Evolutionary conservation across 2,329 filamentous ascomycete genomes (phyloP).

Genomic region (Chalara sp.): DNA sequence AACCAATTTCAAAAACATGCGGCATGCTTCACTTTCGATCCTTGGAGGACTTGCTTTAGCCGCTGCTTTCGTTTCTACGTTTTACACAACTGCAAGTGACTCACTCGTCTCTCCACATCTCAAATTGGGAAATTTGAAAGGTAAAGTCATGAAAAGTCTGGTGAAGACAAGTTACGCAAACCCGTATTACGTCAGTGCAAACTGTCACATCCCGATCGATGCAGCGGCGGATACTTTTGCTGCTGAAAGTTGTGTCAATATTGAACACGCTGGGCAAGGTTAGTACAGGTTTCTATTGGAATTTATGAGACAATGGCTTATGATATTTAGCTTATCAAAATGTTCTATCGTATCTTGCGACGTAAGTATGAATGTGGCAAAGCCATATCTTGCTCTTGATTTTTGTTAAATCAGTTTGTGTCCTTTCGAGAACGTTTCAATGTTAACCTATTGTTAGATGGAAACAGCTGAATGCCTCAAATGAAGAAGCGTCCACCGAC

Average conservation of each 20-base stretch:
- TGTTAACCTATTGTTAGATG: neutral
- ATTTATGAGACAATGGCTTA: neutral
- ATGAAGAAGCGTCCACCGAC: constrained; percentile 33
- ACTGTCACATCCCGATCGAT: constrained; percentile 57
- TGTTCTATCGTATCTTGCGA: constrained; percentile 51
- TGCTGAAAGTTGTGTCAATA: constrained; percentile 55
- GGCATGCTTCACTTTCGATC: constrained; percentile 55
- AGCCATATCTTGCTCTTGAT: neutral
- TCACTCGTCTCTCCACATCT: constrained; percentile 70
- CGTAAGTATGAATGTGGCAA: constrained; percentile 43
- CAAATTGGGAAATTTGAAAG: constrained; percentile 47
- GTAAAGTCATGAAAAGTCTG: constrained; percentile 43
- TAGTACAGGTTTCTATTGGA: constrained; percentile 10
- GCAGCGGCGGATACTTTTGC: constrained; percentile 32
- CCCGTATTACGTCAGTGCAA: constrained; percentile 40
- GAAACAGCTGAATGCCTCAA: neutral
- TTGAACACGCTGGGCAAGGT: constrained; percentile 62
- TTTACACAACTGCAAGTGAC: constrained; percentile 73
- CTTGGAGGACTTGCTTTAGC: constrained; percentile 58
- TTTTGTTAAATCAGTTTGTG: no score
- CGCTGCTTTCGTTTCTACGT: constrained; percentile 57
- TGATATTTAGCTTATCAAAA: constrained; percentile 52
- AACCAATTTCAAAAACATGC: constrained; percentile 59
- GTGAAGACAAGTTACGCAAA: constrained; percentile 61
- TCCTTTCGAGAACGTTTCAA: no score